Evolutionary conservation across 164 flowering plant species (phyloP).

Genomic region (Annona squamosa): DNA sequence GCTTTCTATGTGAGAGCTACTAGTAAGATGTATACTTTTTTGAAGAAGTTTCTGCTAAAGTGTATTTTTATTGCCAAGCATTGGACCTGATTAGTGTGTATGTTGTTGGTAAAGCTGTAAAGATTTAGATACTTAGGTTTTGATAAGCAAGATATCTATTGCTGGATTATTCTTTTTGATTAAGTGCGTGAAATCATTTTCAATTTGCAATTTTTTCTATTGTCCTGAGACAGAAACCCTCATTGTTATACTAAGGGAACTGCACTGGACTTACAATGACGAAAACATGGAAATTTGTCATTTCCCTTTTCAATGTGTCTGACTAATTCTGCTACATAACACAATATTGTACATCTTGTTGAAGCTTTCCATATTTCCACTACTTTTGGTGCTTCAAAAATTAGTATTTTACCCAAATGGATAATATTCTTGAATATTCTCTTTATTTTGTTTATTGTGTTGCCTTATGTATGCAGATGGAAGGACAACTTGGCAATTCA

Average conservation of each 20-base stretch:
- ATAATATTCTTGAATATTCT: neutral
- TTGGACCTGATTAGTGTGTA: neutral
- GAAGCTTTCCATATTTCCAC: too few relatives aligned
- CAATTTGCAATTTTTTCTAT: neutral
- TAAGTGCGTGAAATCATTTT: neutral
- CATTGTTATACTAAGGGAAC: neutral
- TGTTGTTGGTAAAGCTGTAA: neutral
- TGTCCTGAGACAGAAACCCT: neutral
- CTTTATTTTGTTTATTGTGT: constrained; percentile 1
- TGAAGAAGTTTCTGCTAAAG: neutral
- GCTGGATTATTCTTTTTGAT: neutral
- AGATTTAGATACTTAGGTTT: too few relatives aligned
- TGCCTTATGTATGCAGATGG: constrained; percentile 28
- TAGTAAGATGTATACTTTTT: neutral
- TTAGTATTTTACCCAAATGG: too few relatives aligned
- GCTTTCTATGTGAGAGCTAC: neutral
- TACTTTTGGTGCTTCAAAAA: too few relatives aligned
- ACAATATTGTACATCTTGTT: neutral
- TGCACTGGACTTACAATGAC: neutral
- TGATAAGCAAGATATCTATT: neutral
- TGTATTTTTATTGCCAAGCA: neutral
- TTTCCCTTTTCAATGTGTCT: neutral
- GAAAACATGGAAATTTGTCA: neutral
- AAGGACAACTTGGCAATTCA: constrained; percentile 9
- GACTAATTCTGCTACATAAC: too few relatives aligned